Percentiles rank a stretch among this genome's conserved stretches.
These are phyloP conservation scores for Dioscorea alata DNA, from an alignment of 106 monocot species.

Conservation along the genomic window DNA sequence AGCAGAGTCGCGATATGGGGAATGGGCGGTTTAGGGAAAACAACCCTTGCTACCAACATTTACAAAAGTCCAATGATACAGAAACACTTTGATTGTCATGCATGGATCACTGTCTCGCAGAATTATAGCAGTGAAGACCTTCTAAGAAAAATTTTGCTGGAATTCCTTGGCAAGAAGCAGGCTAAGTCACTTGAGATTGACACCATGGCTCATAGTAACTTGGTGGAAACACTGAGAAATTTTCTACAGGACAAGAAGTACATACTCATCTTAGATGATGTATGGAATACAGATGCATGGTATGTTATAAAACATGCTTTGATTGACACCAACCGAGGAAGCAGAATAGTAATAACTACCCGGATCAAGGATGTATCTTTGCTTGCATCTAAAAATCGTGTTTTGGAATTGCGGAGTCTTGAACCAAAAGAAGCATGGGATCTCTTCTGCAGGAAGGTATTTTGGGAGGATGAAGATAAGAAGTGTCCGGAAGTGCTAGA, in stretches of 20 bases:
- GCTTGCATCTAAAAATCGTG: background rate
- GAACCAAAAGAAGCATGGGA: background rate
- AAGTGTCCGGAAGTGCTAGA: background rate
- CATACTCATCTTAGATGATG: constrained; percentile 41
- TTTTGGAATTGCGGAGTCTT: constrained; percentile 7
- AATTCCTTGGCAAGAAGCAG: background rate
- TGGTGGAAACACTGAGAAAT: constrained; percentile 5
- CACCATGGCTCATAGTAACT: constrained; percentile 4
- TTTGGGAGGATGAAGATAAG: background rate
- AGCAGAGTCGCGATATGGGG: constrained; percentile 27
- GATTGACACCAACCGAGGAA: background rate
- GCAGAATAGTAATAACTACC: constrained; percentile 19
- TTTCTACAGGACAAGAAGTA: constrained; percentile 8
- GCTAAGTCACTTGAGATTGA: background rate
- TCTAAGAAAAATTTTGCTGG: background rate
- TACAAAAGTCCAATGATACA: constrained; percentile 11
- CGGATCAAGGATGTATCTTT: constrained; percentile 6
- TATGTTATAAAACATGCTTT: constrained; percentile 3
- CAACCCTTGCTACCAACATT: constrained; percentile 26
- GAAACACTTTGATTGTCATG: constrained; percentile 24
- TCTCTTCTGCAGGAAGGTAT: constrained; percentile 5
- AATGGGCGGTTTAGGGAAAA: constrained; percentile 47
- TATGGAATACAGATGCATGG: constrained; percentile 11
- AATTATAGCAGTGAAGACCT: constrained; percentile 7
- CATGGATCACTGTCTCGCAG: constrained; percentile 29